Base-by-base conservation (phyloP, 1,139 yeast species). In the Suhomyces yuchorum region DNA sequence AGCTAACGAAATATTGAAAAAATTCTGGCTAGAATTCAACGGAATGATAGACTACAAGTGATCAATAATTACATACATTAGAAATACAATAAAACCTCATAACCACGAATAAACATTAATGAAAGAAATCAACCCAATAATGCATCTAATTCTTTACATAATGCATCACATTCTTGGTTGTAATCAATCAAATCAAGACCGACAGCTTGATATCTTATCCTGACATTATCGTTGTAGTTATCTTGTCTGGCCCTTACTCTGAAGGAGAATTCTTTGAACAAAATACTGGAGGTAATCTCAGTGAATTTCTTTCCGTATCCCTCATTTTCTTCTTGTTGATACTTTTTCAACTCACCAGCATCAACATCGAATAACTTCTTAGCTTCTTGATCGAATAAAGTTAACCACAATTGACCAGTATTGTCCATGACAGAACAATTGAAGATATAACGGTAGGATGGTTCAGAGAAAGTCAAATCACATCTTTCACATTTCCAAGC, bases 401-500 rank as follows among this genome's bases (percentile, higher is more conserved):
- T 86, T 32, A 88, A 71, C 96, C 97, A 91, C 52, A 91, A 70
- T 65, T 87, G 93, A 22, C 92, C 96, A 2, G 96, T 78, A 51
- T 78, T 75, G 66, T 95, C 99, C 62, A 84, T 78, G 11, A 91
- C 79, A 3, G 90, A 81, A 45, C 84, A 69, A 20, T 85, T 84
- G 56, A 92, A 67, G 49, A 92, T 83, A 59, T 87, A 95, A 63
- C 98, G 81, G 70, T 87, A 84, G 43, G 78, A 74, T 28, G 99
- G 97, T 50, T 75, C 77, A 3, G 78, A 74, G 60, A 81, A 84
- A 49, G 80, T 79, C 49, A 79, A 72, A 59, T 89, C 86, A 77
- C 98, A 92, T 66, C 86, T 87, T 65, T 91, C 98, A 73, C 99
- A 95, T 66, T 96, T 82, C 96, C 96, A 93, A 20, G 84, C 73